Percentiles rank a stretch among this genome's conserved stretches.
These are phyloP conservation scores for Eragrostis tef DNA, from an alignment of 202 grass and related monocot genomes.

Conservation along the genomic window DNA sequence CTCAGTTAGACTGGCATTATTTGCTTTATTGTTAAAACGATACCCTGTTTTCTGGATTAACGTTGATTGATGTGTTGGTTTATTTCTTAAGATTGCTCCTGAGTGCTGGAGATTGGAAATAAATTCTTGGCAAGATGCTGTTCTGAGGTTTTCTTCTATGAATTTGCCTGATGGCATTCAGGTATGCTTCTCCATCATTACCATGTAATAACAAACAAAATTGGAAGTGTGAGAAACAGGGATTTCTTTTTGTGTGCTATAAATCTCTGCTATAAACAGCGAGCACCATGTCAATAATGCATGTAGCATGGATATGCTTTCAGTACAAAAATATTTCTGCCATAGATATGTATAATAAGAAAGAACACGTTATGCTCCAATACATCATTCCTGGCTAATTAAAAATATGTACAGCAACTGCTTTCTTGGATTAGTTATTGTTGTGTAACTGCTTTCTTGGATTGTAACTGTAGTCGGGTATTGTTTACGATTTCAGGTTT, in stretches of 20 bases:
- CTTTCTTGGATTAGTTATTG: no score
- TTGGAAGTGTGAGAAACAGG: no score
- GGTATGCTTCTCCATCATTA: constrained; percentile 48
- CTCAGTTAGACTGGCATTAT: background rate
- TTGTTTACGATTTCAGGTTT: constrained; percentile 6
- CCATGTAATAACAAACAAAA: background rate
- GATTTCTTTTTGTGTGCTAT: no score
- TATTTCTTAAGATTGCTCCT: constrained; percentile 69
- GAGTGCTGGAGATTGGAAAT: constrained; percentile 97
- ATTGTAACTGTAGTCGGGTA: background rate
- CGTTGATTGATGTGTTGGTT: constrained; percentile 29
- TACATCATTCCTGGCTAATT: background rate
- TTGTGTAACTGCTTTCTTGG: no score
- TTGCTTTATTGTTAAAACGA: background rate
- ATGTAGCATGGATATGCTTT: background rate
- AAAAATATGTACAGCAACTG: background rate
- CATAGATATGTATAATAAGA: background rate
- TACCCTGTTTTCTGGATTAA: background rate
- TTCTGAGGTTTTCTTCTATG: constrained; percentile 98
- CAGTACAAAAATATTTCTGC: background rate
- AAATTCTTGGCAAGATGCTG: constrained; percentile 95
- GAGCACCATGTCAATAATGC: background rate
- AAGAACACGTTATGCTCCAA: background rate
- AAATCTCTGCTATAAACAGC: background rate
- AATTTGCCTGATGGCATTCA: constrained; percentile 95